phyloP scores from a whole-genome alignment of 2,329 filamentous ascomycete species.

The Penicillium sp. region DNA sequence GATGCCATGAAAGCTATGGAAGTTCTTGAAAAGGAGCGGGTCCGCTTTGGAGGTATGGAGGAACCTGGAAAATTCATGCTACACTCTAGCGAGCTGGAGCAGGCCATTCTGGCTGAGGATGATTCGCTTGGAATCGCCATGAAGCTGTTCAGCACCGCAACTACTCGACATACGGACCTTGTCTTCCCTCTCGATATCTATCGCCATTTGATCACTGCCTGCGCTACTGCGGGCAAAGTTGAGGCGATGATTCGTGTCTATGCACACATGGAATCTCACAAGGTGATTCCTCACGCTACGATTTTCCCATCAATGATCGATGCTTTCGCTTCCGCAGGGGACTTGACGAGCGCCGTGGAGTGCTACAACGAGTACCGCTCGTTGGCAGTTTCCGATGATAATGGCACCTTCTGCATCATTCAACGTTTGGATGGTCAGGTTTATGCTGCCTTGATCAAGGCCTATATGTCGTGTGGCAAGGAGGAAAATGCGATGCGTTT shows the following conservation, averaged over 20 bases:
- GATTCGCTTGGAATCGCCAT: slow-evolving; percentile 84
- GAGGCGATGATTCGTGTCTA: slow-evolving; percentile 91
- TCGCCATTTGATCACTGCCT: slow-evolving; percentile 82
- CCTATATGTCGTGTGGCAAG: slow-evolving; percentile 82
- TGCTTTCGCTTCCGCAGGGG: slow-evolving; percentile 82
- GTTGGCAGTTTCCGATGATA: slow-evolving; percentile 83
- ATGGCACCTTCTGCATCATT: slow-evolving; percentile 69
- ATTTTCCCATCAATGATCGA: slow-evolving; percentile 94
- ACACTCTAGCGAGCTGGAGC: slow-evolving; percentile 83
- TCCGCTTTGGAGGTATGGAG: slow-evolving; percentile 83
- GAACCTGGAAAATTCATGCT: slow-evolving; percentile 86
- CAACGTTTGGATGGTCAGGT: slow-evolving; percentile 80
- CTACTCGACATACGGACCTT: slow-evolving; percentile 62
- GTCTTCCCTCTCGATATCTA: slow-evolving; percentile 83
- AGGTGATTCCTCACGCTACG: slow-evolving; percentile 74
- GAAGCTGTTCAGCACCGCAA: slow-evolving; percentile 81
- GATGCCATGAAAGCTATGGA: slow-evolving; percentile 77
- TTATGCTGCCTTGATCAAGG: slow-evolving; percentile 89
- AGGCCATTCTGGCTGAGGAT: slow-evolving; percentile 84
- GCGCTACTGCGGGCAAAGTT: slow-evolving; percentile 78
- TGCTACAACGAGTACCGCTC: slow-evolving; percentile 95
- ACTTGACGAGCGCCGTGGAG: slow-evolving; percentile 86
- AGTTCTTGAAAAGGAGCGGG: slow-evolving; percentile 77
- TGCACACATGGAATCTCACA: slow-evolving; percentile 84
- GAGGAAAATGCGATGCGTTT: slow-evolving; percentile 83